Conservation (phyloP, 306 rosid genomes). For the Acacia crassicarpa region DNA sequence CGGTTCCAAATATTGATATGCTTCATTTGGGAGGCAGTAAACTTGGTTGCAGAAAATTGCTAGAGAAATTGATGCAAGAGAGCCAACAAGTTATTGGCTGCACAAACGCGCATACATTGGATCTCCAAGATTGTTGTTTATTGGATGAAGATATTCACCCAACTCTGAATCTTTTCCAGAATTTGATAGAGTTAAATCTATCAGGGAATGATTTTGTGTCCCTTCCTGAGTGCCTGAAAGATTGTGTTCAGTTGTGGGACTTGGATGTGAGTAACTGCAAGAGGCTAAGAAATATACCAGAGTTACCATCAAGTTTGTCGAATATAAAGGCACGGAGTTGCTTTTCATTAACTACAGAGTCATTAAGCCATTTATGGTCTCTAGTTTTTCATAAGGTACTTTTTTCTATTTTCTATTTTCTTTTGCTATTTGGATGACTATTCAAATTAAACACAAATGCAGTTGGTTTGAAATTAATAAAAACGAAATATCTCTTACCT, state of each 20-base stretch:
- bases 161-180: not conserved
- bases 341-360: not conserved
- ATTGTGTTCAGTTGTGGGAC: not conserved
- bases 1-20: not conserved
- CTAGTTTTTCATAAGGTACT: not conserved
- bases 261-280: not conserved
- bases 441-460: no score
- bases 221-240: conserved; percentile 20
- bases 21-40: not conserved
- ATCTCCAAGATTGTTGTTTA: not conserved
- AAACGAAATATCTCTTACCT: no score
- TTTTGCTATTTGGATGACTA: no score
- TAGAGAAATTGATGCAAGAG: not conserved
- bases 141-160: conserved; percentile 25
- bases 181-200: not conserved
- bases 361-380: conserved; percentile 12
- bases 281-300: conserved; percentile 2
- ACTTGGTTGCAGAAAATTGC: not conserved
- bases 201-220: not conserved
- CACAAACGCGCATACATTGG: not conserved
- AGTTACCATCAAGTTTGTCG: not conserved
- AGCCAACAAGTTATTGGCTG: not conserved
- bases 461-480: no score
- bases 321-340: not conserved
- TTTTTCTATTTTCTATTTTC: no score